phyloP scores from a whole-genome alignment of 257 asterid species.

The Nemophila menziesii region DNA sequence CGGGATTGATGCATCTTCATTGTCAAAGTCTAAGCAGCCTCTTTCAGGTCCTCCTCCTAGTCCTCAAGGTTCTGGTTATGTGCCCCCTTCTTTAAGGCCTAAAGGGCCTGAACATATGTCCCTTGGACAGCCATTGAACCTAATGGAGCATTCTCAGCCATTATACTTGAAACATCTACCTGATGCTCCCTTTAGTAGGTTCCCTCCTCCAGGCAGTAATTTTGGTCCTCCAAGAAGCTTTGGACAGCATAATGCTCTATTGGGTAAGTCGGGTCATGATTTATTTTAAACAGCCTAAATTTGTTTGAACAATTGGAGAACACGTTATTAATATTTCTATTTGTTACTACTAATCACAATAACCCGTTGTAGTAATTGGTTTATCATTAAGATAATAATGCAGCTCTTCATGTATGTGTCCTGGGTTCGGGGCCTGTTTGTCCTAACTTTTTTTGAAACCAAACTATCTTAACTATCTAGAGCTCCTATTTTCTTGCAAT shows the following conservation, averaged over 20 bases:
- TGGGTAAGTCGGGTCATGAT: too few relatives aligned
- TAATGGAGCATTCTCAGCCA: conserved; percentile 19
- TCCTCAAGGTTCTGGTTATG: conserved; percentile 22
- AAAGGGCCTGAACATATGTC: conserved; percentile 27
- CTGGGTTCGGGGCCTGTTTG: too few relatives aligned
- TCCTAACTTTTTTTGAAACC: too few relatives aligned
- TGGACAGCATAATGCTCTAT: conserved; percentile 21
- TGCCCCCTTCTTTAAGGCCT: conserved; percentile 21
- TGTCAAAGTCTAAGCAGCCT: conserved; percentile 10
- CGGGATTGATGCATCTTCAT: conserved; percentile 24
- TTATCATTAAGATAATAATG: too few relatives aligned
- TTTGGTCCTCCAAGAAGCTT: conserved; percentile 31
- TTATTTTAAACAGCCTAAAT: too few relatives aligned
- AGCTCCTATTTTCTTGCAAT: too few relatives aligned
- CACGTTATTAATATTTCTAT: too few relatives aligned
- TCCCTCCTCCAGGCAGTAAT: conserved; percentile 24
- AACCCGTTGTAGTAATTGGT: too few relatives aligned
- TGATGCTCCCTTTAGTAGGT: conserved; percentile 13
- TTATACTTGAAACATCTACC: conserved; percentile 15
- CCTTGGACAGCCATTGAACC: conserved; percentile 27
- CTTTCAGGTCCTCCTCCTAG: conserved; percentile 16
- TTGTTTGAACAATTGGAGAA: too few relatives aligned
- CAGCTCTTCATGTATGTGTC: too few relatives aligned
- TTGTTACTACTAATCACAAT: too few relatives aligned
- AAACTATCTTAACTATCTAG: too few relatives aligned